A percentile compares a stretch with the other conserved stretches of the same genome.
These are phyloP conservation scores for Bipolaris oryzae DNA, from an alignment of 2,329 filamentous ascomycete genomes.

Conservation along the genomic window DNA sequence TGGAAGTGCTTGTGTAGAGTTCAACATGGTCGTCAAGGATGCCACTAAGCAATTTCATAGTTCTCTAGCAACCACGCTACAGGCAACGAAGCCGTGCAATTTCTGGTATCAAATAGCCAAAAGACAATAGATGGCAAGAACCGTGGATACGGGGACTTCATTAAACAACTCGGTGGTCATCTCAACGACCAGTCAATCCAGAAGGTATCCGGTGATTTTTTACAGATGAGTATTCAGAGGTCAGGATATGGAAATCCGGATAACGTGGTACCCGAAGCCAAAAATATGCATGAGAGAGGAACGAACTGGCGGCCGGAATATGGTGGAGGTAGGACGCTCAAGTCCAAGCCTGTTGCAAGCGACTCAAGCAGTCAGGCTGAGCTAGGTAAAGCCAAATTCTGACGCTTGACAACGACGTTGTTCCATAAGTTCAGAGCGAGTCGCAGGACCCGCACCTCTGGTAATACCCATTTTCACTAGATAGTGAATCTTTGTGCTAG, in stretches of 20 bases:
- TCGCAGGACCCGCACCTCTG: not conserved
- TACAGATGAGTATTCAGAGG: not conserved
- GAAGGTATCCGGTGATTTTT: not conserved
- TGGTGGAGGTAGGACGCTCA: not conserved
- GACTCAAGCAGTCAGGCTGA: not conserved
- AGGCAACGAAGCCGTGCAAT: not conserved
- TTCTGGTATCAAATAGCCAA: not conserved
- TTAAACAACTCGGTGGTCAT: not conserved
- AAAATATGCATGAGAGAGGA: not conserved
- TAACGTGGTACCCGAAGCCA: not conserved
- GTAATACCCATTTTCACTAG: not conserved
- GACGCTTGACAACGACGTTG: not conserved
- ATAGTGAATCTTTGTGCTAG: not conserved
- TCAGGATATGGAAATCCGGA: not conserved
- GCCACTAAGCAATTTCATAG: conserved; percentile 3
- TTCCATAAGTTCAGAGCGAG: not conserved
- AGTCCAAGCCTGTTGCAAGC: not conserved
- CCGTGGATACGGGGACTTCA: not conserved
- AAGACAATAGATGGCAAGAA: conserved; percentile 1
- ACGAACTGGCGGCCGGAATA: not conserved
- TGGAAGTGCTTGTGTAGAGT: not conserved
- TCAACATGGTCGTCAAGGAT: not conserved
- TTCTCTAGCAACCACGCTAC: conserved; percentile 26
- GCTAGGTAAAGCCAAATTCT: not conserved
- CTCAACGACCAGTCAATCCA: not conserved